phyloP scores from a whole-genome alignment of 2,329 filamentous ascomycete species.

The Botrytis fragariae region DNA sequence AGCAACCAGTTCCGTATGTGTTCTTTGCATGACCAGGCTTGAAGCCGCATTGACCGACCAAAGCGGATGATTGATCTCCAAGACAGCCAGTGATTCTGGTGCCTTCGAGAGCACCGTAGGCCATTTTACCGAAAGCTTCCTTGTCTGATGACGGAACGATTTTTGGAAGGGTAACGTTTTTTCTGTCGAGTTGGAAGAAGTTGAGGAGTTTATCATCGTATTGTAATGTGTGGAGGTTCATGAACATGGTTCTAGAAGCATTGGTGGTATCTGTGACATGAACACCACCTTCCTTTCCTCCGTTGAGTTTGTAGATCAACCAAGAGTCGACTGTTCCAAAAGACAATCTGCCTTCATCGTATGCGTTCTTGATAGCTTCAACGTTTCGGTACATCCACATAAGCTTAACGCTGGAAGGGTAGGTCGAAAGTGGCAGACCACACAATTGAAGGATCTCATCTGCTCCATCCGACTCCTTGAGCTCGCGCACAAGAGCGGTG shows the following conservation, averaged over 20 bases:
- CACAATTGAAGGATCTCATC: conserved; percentile 66
- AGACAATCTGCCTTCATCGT: conserved; percentile 67
- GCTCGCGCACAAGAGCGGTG: conserved; percentile 66
- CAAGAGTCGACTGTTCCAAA: conserved; percentile 82
- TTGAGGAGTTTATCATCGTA: conserved; percentile 72
- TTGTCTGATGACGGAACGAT: conserved; percentile 72
- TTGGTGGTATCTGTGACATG: conserved; percentile 79
- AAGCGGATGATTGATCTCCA: conserved; percentile 75
- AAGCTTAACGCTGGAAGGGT: conserved; percentile 75
- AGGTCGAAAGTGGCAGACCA: conserved; percentile 77
- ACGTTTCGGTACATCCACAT: conserved; percentile 73
- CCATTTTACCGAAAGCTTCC: conserved; percentile 67
- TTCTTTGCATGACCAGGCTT: conserved; percentile 79
- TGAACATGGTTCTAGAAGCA: conserved; percentile 84
- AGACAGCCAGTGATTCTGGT: conserved; percentile 72
- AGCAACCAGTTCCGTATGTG: conserved; percentile 84
- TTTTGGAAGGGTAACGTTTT: conserved; percentile 69
- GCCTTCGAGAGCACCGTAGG: conserved; percentile 64
- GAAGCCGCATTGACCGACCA: conserved; percentile 83
- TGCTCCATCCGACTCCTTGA: conserved; percentile 65
- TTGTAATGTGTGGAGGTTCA: conserved; percentile 72
- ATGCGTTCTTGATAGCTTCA: conserved; percentile 63
- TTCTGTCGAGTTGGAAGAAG: conserved; percentile 70
- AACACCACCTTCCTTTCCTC: conserved; percentile 60
- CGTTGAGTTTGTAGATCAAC: conserved; percentile 77